Evolutionary conservation across 108 stramenopile genomes (phyloP), one percentile per base, ranked within the genome.

Genomic region (Bacterosira constricta): DNA sequence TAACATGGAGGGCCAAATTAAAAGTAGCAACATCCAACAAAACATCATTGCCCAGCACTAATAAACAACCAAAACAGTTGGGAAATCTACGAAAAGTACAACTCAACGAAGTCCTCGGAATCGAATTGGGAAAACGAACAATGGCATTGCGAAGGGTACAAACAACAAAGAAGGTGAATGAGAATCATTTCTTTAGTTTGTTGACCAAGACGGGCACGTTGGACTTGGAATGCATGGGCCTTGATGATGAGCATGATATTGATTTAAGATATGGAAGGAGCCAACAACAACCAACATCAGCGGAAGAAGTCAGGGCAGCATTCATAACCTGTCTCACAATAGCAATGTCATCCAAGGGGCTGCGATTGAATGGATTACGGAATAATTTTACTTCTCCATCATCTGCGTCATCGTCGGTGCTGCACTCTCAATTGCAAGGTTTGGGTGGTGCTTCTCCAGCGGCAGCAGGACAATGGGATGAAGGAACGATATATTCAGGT

Each of bases 1-100:
- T 73, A 27, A 73, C 72, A 12, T 73, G 72, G 72, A 39, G 72
- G 32, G 72, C 72, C 10, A 63, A 64, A 47, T 46, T 73, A 21
- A 45, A 13, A 49, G 17, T 18, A 27, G 31, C 15, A 5, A 10
- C 17, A 18, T 17, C 17, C 20, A 10, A 6, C 6, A 49, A 13
- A 18, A 18, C 47, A 49, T 18, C 15, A 49, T 49, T 18, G 5
- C 5, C 47, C 15, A 13, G 17, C 6, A 18, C 9, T 11, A 30
- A 56, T 56, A 13, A 11, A 4, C 23, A 18, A 18, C 47, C 6
- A 49, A 9, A 21, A 0, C 25, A 36, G 17, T 44, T 73, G 11
- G 72, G 72, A 30, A 73, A 64, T 34, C 18, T 73, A 32, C 72
- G 72, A 4, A 73, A 20, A 45, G 63, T 73, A 12, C 20, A 51